phyloP scores from a whole-genome alignment of 257 asterid species.

The Gardenia jasminoides region DNA sequence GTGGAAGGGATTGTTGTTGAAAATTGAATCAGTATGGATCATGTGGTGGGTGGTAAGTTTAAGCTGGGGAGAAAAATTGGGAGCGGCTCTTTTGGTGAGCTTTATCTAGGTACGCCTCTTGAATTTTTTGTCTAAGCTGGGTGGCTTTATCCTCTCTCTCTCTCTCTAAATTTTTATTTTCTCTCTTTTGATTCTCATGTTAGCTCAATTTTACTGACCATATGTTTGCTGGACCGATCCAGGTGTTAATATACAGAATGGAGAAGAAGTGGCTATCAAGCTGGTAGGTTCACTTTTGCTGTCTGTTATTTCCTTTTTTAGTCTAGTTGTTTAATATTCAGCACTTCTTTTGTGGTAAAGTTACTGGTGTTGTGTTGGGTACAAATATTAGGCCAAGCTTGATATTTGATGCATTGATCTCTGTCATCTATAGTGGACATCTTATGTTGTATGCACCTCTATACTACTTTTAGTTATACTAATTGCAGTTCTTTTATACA shows the following conservation, averaged over 20 bases:
- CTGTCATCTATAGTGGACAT: background rate
- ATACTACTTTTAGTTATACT: background rate
- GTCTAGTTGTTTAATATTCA: background rate
- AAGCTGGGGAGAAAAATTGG: constrained; percentile 97
- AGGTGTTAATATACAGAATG: constrained; percentile 86
- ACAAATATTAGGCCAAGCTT: background rate
- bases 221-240: constrained; percentile 25
- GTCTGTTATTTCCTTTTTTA: background rate
- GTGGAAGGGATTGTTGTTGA: background rate
- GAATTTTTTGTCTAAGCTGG: background rate
- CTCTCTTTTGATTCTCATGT: background rate
- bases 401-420: background rate
- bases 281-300: constrained; percentile 48
- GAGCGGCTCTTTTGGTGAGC: constrained; percentile 96
- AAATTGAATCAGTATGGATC: constrained; percentile 59
- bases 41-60: constrained; percentile 81
- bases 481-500: background rate
- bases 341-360: background rate
- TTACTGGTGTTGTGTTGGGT: background rate
- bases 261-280: constrained; percentile 95
- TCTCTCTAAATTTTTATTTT: background rate
- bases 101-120: constrained; percentile 63
- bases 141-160: background rate
- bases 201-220: background rate
- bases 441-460: background rate